Base-by-base conservation (phyloP, 202 grass and related monocot species). In the Panicum hallii region DNA sequence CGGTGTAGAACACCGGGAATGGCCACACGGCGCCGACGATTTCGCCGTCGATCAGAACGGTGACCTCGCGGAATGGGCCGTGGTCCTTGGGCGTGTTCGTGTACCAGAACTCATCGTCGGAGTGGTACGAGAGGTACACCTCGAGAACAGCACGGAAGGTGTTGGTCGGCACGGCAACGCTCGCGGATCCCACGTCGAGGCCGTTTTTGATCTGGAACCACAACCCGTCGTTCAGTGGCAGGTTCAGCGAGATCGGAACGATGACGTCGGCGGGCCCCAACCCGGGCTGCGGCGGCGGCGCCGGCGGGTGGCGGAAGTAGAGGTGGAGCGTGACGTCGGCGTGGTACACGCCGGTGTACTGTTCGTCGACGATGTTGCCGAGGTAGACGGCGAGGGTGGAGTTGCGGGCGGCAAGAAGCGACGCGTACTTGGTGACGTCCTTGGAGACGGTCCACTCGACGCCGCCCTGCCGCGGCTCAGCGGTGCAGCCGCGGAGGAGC, bases 81-180 rank as follows among this genome's bases (percentile, higher is more conserved):
- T 83, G 47, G 1, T 13, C 20, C 48, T n/a, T 48, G 20, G 64
- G 70, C 41, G 75, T 80, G 80, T 77, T 87, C 23, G 28, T 57
- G 87, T 94, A 97, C 94, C 94, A 97, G 78, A 86, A 92, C 88
- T 97, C 94, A 69, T 97, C 94, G 22, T 70, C 0, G 16, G 55
- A 67, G 57, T 97, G 90, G 86, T 72, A 91, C 2, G 94, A 94
- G 67, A 94, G 71, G 67, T 92, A 97, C 23, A 97, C 90, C 82
- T 94, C 94, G 5, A 97, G 74, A 0, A 94, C 87, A 3, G 90
- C 94, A 15, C 91, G 92, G 86, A 92, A 94, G 3, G 92, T 75
- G 77, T 94, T 97, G 2, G 9, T 5, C 36, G 90, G 92, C 54
- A 94, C 72, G 43, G 14, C 49, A 45, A 97, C 23, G 67, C 62